Conservation (phyloP, 2,329 filamentous ascomycete genomes). For the Camillea tinctor region DNA sequence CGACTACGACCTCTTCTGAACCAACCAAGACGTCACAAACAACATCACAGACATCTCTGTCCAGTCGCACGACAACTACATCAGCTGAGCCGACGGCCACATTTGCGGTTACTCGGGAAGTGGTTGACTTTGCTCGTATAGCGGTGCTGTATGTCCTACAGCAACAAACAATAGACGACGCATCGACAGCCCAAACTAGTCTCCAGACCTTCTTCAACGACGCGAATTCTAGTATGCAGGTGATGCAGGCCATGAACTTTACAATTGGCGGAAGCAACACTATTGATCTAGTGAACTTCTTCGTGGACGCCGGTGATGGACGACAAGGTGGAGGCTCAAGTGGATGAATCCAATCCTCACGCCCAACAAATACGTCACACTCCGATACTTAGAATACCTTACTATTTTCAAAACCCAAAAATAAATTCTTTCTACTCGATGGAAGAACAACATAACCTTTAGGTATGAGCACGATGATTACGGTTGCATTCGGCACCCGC, state of each 20-base stretch:
- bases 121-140: conserved; percentile 63
- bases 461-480: neutral
- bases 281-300: conserved; percentile 50
- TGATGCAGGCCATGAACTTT: conserved; percentile 40
- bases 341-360: conserved; percentile 7
- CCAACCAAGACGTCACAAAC: conserved; percentile 1
- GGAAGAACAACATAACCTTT: neutral
- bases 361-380: neutral
- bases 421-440: neutral
- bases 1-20: conserved; percentile 20
- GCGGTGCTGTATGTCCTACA: conserved; percentile 63
- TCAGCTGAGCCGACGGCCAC: conserved; percentile 30
- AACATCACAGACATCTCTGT: conserved; percentile 26
- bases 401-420: neutral
- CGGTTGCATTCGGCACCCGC: neutral
- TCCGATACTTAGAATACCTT: neutral
- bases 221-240: conserved; percentile 32
- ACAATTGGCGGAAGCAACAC: conserved; percentile 44
- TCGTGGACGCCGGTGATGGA: conserved; percentile 37
- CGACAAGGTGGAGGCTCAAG: conserved; percentile 20
- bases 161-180: conserved; percentile 48
- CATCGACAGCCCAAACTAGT: conserved; percentile 51
- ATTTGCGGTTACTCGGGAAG: conserved; percentile 54
- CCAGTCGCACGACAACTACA: conserved; percentile 20
- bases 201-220: conserved; percentile 56